Conservation (phyloP, 2,329 filamentous ascomycete genomes). For the Zymoseptoria ardabiliae region DNA sequence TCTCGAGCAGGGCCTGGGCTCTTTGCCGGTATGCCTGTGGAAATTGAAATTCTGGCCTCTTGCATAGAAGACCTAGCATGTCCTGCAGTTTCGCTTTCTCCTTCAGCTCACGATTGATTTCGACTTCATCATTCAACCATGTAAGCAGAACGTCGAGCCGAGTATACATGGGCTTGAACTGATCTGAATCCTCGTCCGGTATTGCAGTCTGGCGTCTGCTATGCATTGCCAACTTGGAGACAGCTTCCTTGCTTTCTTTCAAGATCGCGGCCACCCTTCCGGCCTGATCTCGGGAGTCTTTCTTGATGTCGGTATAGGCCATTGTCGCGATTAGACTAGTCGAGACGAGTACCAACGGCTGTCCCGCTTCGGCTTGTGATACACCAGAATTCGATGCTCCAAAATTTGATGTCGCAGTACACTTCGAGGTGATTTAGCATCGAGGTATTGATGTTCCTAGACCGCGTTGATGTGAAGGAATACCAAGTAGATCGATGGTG, state of each 20-base stretch:
- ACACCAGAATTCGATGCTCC: too few species aligned
- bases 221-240: conserved; percentile 5
- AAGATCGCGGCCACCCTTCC: not conserved
- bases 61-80: conserved; percentile 11
- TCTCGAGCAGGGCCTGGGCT: conserved; percentile 12
- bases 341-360: not conserved
- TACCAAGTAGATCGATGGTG: not conserved
- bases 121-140: conserved; percentile 12
- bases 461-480: not conserved
- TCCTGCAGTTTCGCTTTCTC: conserved; percentile 8
- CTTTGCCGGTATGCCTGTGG: conserved; percentile 4
- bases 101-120: conserved; percentile 16
- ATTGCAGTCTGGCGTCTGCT: not conserved
- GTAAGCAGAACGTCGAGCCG: conserved; percentile 14
- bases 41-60: conserved; percentile 11
- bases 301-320: not conserved
- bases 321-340: not conserved
- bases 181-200: not conserved
- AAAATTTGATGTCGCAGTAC: too few species aligned
- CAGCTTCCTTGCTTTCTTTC: not conserved
- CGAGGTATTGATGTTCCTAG: not conserved
- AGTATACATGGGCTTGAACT: conserved; percentile 3
- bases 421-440: not conserved
- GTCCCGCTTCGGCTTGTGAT: not conserved
- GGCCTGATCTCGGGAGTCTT: not conserved